A percentile compares a stretch with the other conserved stretches of the same genome.
Conservation (phyloP, 495 filamentous ascomycete species). For the Poronia punctata region DNA sequence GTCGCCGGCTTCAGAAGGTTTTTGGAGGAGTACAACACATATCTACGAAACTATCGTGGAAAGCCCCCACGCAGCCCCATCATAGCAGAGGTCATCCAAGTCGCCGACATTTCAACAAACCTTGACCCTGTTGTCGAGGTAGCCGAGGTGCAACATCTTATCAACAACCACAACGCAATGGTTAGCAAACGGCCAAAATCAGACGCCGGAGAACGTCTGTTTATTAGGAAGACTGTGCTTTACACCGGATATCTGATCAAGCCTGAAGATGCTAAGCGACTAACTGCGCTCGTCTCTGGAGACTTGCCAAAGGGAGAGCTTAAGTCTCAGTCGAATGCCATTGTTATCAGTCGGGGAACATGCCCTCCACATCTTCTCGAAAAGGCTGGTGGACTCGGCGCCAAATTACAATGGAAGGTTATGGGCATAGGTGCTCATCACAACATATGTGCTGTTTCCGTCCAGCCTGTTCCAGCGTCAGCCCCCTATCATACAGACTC, state of each 20-base stretch:
- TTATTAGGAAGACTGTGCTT: slow-evolving; percentile 80
- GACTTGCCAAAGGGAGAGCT: slow-evolving; percentile 54
- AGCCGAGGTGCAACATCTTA: slow-evolving; percentile 78
- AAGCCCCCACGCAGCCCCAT: slow-evolving; percentile 51
- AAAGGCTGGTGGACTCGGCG: slow-evolving; percentile 78
- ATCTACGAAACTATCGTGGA: slow-evolving; percentile 26
- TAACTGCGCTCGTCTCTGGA: slow-evolving; percentile 61
- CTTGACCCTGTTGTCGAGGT: slow-evolving; percentile 83
- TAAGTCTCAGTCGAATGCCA: slow-evolving; percentile 80
- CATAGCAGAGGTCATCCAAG: slow-evolving; percentile 75
- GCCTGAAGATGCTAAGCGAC: slow-evolving; percentile 55
- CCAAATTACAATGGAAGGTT: slow-evolving; percentile 75
- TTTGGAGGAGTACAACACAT: slow-evolving; percentile 63
- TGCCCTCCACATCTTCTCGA: slow-evolving; percentile 60
- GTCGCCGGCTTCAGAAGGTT: slow-evolving; percentile 78
- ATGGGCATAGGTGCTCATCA: slow-evolving; percentile 67
- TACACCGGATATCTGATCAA: slow-evolving; percentile 92
- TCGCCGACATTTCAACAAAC: slow-evolving; percentile 63
- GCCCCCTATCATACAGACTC: slow-evolving; percentile 68
- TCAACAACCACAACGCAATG: slow-evolving; percentile 72
- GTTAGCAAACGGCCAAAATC: slow-evolving; percentile 28
- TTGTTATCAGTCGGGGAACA: slow-evolving; percentile 75
- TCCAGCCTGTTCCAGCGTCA: slow-evolving; percentile 61
- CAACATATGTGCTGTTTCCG: slow-evolving; percentile 80
- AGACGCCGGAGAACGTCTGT: slow-evolving; percentile 37